phyloP scores from a whole-genome alignment of 129 eudicot species.

The Tanacetum coccineum region DNA sequence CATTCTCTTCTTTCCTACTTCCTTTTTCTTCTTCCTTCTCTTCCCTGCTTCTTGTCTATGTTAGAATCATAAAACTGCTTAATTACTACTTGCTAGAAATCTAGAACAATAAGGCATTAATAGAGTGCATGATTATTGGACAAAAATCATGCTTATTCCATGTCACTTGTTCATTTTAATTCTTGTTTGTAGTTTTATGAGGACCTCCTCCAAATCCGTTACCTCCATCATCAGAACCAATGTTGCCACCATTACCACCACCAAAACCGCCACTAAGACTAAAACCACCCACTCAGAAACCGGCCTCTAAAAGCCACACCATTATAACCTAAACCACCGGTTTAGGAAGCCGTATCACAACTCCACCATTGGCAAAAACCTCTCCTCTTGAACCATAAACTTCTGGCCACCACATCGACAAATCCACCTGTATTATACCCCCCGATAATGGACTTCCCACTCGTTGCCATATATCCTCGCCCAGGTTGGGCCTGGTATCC shows the following conservation, averaged over 20 bases:
- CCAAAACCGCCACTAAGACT: slow-evolving; percentile 28
- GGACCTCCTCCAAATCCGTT: slow-evolving; percentile 32
- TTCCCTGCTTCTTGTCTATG: slow-evolving; percentile 2
- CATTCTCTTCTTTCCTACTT: no score
- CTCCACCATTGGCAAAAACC: slow-evolving; percentile 25
- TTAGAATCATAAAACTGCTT: slow-evolving; percentile 14
- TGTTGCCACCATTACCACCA: slow-evolving; percentile 21
- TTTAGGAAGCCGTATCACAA: slow-evolving; percentile 26
- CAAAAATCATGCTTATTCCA: slow-evolving; percentile 31
- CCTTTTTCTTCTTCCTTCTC: neutral
- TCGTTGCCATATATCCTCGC: slow-evolving; percentile 33
- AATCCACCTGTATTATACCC: slow-evolving; percentile 19
- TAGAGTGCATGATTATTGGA: slow-evolving; percentile 18
- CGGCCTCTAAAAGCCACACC: slow-evolving; percentile 30
- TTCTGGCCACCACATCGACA: slow-evolving; percentile 27
- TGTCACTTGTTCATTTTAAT: slow-evolving; percentile 19
- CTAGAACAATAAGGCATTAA: neutral
- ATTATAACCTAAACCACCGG: slow-evolving; percentile 23
- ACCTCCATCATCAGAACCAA: slow-evolving; percentile 28
- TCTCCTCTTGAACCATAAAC: slow-evolving; percentile 34
- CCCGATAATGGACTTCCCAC: slow-evolving; percentile 27
- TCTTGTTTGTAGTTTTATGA: slow-evolving; percentile 25
- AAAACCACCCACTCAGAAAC: neutral
- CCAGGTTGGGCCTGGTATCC: slow-evolving; percentile 36
- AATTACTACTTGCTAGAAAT: neutral